Evolutionary conservation across 2,329 filamentous ascomycete genomes (phyloP), one percentile per base, ranked within the genome.

Genomic region (Pseudocercospora fijiensis): DNA sequence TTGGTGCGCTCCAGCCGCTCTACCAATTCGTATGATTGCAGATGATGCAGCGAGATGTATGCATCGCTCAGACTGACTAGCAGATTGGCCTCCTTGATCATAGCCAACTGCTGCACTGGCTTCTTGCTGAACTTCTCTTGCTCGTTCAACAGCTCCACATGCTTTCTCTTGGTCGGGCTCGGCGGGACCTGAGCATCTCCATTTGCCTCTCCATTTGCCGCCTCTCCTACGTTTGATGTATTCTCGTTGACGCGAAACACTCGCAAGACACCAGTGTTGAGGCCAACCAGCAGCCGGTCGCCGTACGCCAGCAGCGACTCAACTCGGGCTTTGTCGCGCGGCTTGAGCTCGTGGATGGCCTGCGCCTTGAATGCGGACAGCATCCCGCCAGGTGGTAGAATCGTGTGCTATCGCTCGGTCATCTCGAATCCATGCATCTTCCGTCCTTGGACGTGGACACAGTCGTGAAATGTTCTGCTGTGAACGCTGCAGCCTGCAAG

Each of bases 311-410:
- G 85, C 70, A 99, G 91, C 57, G 91, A 95, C 80, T 99, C 95
- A 79, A 99, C 96, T 83, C 90, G 95, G 70, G 91, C 96, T 83
- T 96, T 97, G 86, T 98, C 94, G 78, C 91, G 89, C 78, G 88
- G 88, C 81, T 90, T 93, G 74, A 99, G 90, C 90, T 99, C 95
- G 84, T 98, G 90, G 77, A 99, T 94, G 69, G 93, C 91, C 75
- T 91, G 90, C 82, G 95, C 93, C 72, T 90, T 96, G 81, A 99
- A 99, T 76, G 95, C 95, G 80, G 94, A 96, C 80, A 99, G 89
- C 95, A 75, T 75, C 22, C 61, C 61, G 66, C 20, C 52, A 55
- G 57, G 57, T 41, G 27, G 37, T 13, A 56, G 45, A 18, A 2
- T 18, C 24, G n/a, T 3, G 52, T 60, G 45, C 63, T 61, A 58